Base-by-base conservation (phyloP, 805 yeast species). In the Allodekkera sacchari region DNA sequence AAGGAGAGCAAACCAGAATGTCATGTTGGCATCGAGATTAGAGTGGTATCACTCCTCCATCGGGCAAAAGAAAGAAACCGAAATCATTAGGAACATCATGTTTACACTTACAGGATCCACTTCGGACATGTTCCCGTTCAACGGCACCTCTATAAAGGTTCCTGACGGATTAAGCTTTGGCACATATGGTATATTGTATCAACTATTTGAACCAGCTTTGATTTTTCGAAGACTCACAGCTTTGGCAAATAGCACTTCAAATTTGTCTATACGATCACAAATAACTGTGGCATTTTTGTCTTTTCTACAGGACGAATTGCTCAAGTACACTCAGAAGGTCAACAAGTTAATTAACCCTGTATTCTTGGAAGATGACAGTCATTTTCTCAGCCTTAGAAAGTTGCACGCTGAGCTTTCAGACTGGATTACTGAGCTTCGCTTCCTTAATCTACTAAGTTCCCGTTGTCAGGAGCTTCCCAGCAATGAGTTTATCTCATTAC, bases 51-150 rank as follows among this genome's bases (percentile, higher is more conserved):
- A 23, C 15, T 10, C 16, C 10, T 17, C 17, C 10, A 14, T 22
- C 9, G 23, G 16, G 14, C 16, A 15, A 7, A 18, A 24, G 9
- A 18, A 18, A 11, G 71, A 65, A 17, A 44, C 43, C 4, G 64
- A 59, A 3, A 61, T 76, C 4, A 27, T 74, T 26, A 55, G 59
- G 20, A 61, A 59, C 39, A 53, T 77, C 2, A 59, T 71, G 7
- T 77, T 65, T 39, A 63, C 79, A 0, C 49, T 79, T 24, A 46
- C 71, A 12, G 85, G 83, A 0, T 63, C 74, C 3, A 77, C 77
- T 19, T 73, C 83, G 3, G 65, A 63, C 17, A 36, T 74, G 29
- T 63, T 77, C 28, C 62, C 70, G 1, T 60, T 74, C 34, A 47
- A 50, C 12, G 44, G 45, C 4, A 54, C 51, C 12, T 52, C 60